These are phyloP conservation scores for Penicillium egyptiacum DNA, from an alignment of 495 filamentous ascomycete species.

Conservation along the genomic window DNA sequence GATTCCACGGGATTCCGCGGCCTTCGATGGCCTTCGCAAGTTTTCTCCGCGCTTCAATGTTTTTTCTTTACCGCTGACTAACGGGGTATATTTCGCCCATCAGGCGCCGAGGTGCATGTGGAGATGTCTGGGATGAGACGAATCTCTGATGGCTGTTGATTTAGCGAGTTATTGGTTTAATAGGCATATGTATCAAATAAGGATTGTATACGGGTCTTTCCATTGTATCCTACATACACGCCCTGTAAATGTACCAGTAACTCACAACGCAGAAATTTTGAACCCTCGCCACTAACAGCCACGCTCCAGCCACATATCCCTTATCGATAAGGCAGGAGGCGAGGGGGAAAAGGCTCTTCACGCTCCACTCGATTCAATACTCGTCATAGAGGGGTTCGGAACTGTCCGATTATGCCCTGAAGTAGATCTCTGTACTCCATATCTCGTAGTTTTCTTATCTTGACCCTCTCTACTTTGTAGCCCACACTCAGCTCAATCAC, in stretches of 20 bases:
- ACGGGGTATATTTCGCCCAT: neutral
- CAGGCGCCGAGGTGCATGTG: neutral
- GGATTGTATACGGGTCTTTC: neutral
- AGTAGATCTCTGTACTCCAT: slow-evolving; percentile 4
- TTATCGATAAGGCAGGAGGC: slow-evolving; percentile 29
- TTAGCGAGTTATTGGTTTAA: neutral
- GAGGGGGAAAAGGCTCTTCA: slow-evolving; percentile 17
- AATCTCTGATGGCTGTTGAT: neutral
- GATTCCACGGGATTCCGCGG: slow-evolving; percentile 33
- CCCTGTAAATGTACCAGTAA: slow-evolving; percentile 3
- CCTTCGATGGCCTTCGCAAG: slow-evolving; percentile 37
- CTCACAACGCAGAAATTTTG: neutral
- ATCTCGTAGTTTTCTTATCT: neutral
- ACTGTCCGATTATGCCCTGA: slow-evolving; percentile 15
- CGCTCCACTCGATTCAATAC: slow-evolving; percentile 14
- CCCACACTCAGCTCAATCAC: neutral
- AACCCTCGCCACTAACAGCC: slow-evolving; percentile 7
- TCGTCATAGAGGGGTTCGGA: slow-evolving; percentile 19
- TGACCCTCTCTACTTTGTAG: neutral
- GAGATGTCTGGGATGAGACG: neutral
- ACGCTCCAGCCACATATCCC: slow-evolving; percentile 14
- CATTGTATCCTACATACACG: neutral
- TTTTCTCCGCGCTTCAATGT: slow-evolving; percentile 27
- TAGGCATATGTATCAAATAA: neutral
- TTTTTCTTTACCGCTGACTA: slow-evolving; percentile 16